Base-by-base conservation (phyloP, 2,329 filamentous ascomycete genomes). In the Pseudogymnoascus pannorum region DNA sequence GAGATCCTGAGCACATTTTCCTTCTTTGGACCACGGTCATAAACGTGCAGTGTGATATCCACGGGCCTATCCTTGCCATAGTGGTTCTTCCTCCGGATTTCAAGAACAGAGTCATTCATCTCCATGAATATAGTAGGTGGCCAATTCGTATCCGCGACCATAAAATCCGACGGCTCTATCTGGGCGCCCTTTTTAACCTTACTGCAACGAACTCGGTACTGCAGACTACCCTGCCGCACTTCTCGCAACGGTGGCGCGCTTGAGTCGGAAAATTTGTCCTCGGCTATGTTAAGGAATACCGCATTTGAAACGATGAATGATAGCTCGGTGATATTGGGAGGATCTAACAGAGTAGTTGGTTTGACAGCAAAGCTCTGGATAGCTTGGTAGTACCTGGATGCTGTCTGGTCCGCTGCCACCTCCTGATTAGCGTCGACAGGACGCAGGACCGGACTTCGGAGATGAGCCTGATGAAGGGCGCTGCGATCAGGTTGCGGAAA, bases 61-160 rank as follows among this genome's bases (percentile, higher is more conserved):
- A 89, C 77, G 0, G 92, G 87, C 7, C 91, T 73, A 67, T 95
- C 89, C 66, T 87, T 89, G 9, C 86, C 87, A 68, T 92, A 82
- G 64, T 94, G 87, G 1, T 83, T 72, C 67, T 89, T 91, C 26
- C 88, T 82, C 40, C 87, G 82, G 8, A 84, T 72, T 22, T 78
- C 76, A 14, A 91, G 71, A 9, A 84, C 76, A 0, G 74, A 69
- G 0, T 73, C 77, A 67, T 96, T 96, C 63, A 95, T 72, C 14
- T 81, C 78, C 63, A 93, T 78, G 64, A 87, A 90, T 0, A 91
- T 78, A 58, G 83, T 81, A 35, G 81, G 77, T 0, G 91, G 90
- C 92, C 91, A 97, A 20, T 73, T 70, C 5, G 82, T 87, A 33
- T 87, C 82, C n/a, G 77, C 72, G 1, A 79, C 77, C 5, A 81